These are phyloP conservation scores for Brettanomyces nanus DNA, from an alignment of 805 yeast genomes.

Conservation along the genomic window DNA sequence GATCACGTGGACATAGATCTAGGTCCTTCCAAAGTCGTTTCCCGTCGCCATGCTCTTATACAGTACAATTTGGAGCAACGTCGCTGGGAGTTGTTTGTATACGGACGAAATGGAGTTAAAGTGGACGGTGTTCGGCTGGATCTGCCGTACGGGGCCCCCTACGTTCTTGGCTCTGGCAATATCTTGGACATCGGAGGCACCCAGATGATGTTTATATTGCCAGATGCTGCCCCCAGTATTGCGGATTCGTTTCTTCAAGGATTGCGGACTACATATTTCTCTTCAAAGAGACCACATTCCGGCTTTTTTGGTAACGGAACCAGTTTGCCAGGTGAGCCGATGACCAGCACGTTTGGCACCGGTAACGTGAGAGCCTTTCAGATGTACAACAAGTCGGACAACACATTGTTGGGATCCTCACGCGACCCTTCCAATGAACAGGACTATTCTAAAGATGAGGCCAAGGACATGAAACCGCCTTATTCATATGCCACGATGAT, in stretches of 20 bases:
- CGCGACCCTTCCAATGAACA: conserved; percentile 21
- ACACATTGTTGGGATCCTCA: conserved; percentile 6
- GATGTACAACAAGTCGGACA: conserved; percentile 36
- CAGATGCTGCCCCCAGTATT: conserved; percentile 74
- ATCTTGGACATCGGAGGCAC: conserved; percentile 93
- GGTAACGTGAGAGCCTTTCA: conserved; percentile 38
- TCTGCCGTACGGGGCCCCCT: conserved; percentile 31
- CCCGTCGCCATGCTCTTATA: conserved; percentile 82
- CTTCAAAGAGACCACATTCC: conserved; percentile 17
- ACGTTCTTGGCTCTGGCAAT: conserved; percentile 75
- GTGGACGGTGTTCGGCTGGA: conserved; percentile 60
- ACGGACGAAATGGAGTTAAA: conserved; percentile 91
- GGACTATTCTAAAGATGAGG: conserved; percentile 81
- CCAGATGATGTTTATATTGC: conserved; percentile 97
- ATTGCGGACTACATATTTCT: conserved; percentile 17
- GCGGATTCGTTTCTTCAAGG: conserved; percentile 38
- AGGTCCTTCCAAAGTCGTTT: conserved; percentile 97
- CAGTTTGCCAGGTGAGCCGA: conserved; percentile 4
- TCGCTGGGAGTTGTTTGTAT: conserved; percentile 76
- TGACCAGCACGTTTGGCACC: not conserved
- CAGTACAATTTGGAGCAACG: conserved; percentile 66
- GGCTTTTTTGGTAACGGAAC: conserved; percentile 8
- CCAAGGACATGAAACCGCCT: conserved; percentile 93
- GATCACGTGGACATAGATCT: conserved; percentile 68
- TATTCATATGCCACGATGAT: conserved; percentile 97